A percentile compares a stretch with the other conserved stretches of the same genome.
Conservation (phyloP, 345 rosid genomes). For the Leavenworthia alabamica region DNA sequence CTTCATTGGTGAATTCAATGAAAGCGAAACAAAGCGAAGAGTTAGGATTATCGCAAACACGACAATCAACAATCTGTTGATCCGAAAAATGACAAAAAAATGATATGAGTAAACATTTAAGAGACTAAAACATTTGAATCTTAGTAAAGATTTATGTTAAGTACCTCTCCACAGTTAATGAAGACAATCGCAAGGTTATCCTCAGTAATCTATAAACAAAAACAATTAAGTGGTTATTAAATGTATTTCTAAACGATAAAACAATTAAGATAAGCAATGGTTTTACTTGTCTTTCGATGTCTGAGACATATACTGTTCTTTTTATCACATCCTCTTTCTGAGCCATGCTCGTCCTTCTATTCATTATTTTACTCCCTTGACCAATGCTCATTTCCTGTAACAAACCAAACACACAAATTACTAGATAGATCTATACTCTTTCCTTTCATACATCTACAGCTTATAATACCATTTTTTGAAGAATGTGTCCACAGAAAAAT, state of each 20-base stretch:
- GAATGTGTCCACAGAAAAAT: too few species aligned
- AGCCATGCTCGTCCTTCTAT: slow-evolving; percentile 73
- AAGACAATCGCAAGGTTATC: slow-evolving; percentile 94
- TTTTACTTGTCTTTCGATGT: slow-evolving; percentile 31
- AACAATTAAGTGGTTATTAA: background rate
- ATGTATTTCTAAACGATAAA: background rate
- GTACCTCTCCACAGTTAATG: slow-evolving; percentile 76
- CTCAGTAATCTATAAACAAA: slow-evolving; percentile 65
- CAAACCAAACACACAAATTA: too few species aligned
- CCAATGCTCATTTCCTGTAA: slow-evolving; percentile 62
- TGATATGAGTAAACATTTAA: slow-evolving; percentile 11
- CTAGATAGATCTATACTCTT: too few species aligned
- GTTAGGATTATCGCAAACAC: slow-evolving; percentile 94
- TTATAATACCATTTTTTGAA: too few species aligned
- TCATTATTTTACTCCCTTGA: slow-evolving; percentile 75
- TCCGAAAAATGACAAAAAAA: too few species aligned
- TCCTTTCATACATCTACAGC: too few species aligned
- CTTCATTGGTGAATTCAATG: slow-evolving; percentile 84
- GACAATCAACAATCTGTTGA: slow-evolving; percentile 89
- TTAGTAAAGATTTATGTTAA: slow-evolving; percentile 3
- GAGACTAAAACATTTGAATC: background rate
- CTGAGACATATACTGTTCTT: slow-evolving; percentile 40
- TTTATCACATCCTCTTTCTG: slow-evolving; percentile 85
- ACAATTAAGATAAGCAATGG: too few species aligned
- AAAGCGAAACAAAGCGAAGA: slow-evolving; percentile 94